These are phyloP conservation scores for Termitomyces sp. DNA, from an alignment of 768 basidiomycete species.

Conservation along the genomic window DNA sequence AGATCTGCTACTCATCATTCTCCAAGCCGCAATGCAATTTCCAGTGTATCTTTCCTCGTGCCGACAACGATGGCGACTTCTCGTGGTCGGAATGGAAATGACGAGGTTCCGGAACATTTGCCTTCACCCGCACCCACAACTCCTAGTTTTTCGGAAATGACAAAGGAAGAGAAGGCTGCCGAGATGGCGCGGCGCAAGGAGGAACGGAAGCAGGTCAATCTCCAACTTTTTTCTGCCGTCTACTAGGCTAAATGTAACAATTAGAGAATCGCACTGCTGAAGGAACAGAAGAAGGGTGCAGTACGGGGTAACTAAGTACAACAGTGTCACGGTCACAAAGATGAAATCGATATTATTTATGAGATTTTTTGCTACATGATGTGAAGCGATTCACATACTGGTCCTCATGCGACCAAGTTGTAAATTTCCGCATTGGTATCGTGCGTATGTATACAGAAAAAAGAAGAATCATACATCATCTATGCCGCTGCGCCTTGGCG, in stretches of 20 bases:
- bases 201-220: constrained; percentile 76
- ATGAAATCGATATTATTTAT: no score
- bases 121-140: constrained; percentile 17
- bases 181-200: constrained; percentile 91
- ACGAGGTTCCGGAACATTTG: constrained; percentile 5
- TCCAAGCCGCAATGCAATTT: constrained; percentile 13
- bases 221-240: not conserved
- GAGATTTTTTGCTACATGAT: no score
- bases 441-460: no score
- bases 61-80: constrained; percentile 16
- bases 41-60: constrained; percentile 16
- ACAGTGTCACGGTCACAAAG: no score
- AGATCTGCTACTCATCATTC: not conserved
- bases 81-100: constrained; percentile 19
- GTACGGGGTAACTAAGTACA: constrained; percentile 26
- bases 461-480: no score
- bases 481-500: no score
- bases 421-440: no score
- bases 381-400: no score
- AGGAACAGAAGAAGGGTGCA: constrained; percentile 72
- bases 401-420: no score
- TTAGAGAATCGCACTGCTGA: constrained; percentile 74
- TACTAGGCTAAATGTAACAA: not conserved
- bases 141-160: constrained; percentile 44
- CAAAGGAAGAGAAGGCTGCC: constrained; percentile 91